Conservation (phyloP, 2,329 filamentous ascomycete genomes). For the Curvularia eragrostidis region DNA sequence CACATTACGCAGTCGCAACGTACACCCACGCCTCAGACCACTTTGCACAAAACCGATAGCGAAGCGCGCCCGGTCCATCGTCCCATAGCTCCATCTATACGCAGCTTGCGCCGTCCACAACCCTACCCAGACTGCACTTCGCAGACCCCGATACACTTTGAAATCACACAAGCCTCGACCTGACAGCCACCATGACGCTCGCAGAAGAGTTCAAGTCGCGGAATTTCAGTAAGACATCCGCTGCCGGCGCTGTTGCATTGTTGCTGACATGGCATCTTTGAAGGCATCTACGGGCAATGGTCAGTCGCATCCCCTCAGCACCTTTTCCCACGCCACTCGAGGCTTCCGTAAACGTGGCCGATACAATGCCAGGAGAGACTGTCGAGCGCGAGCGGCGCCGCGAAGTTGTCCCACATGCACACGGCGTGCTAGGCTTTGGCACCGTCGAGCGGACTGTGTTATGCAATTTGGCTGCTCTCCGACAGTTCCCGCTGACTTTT, state of each 20-base stretch:
- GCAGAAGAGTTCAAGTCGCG: conserved; percentile 68
- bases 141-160: not conserved
- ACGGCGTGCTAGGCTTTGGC: not conserved
- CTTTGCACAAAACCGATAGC: conserved; percentile 9
- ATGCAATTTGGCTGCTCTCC: not conserved
- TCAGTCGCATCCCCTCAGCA: conserved; percentile 50
- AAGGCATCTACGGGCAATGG: conserved; percentile 75
- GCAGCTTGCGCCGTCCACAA: conserved; percentile 34
- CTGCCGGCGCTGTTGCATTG: conserved; percentile 18
- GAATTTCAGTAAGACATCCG: conserved; percentile 66
- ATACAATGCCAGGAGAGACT: not conserved
- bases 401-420: not conserved
- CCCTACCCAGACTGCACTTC: conserved; percentile 22
- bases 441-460: not conserved
- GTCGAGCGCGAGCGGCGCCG: not conserved
- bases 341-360: not conserved
- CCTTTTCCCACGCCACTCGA: not conserved
- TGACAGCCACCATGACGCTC: conserved; percentile 59
- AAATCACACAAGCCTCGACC: conserved; percentile 1
- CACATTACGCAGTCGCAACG: conserved; percentile 39
- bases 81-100: conserved; percentile 29
- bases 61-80: conserved; percentile 28
- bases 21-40: conserved; percentile 25
- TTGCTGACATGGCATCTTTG: conserved; percentile 43
- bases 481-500: conserved; percentile 22